Base-by-base conservation (phyloP, 208 protist genomes). In the Polymyxa betae region DNA sequence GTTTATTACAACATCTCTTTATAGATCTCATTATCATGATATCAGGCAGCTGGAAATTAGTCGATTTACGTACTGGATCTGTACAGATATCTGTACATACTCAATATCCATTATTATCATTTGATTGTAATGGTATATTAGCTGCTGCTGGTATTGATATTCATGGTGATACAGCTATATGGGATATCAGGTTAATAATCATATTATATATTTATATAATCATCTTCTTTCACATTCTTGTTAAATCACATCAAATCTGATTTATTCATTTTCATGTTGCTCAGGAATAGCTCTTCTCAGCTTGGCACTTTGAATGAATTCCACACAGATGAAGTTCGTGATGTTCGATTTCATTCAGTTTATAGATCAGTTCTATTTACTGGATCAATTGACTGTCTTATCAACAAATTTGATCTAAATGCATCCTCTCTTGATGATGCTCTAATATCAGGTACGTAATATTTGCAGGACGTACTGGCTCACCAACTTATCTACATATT, bases 391-490 rank as follows among this genome's bases (percentile, higher is more conserved):
- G 72, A 82, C 72, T 82, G 72, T 82, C 72, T 82, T 12, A 43
- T 82, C 35, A 82, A 82, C 72, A 82, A 82, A 35, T 82, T 82
- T 43, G 72, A 82, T 43, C 72, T 82, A n/a, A 82, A 82, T 82
- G 72, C 72, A 38, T 35, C 72, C 5, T 38, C 72, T 40, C 72
- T 82, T 82, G 72, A 82, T 82, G 72, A 82, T n/a, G 72, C 72
- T 35, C 72, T 82, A 16, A n/a, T 82, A 82, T 82, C 72, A 45
- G 72, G 72, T 82, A 5, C 12, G 35, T 35, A 38, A 43, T 43
- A 35, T 43, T 43, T 45, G n/a, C 35, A 35, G 35, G 16, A 20
- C 40, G 35, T 82, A 5, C 16, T 38, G n/a, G n/a, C n/a, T 20
- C 10, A 82, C 35, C 35, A 43, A 5, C 35, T 35, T 40, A 20